Evolutionary conservation across 1,284 basidiomycete species (phyloP), one percentile per base, ranked within the genome.

Genomic region (Leccinum griseonigrum): DNA sequence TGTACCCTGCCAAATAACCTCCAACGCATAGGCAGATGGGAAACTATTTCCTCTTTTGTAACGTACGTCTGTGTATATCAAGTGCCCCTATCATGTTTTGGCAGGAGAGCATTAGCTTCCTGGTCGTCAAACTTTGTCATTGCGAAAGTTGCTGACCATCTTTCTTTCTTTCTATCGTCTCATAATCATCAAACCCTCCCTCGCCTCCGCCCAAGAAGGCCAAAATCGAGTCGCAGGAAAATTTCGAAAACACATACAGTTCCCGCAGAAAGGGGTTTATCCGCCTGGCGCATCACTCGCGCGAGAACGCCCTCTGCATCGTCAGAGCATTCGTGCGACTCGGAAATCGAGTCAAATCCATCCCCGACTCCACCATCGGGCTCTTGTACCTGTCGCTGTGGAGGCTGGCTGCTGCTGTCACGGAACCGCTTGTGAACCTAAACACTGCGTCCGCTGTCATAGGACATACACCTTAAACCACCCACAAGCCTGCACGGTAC

Each of bases 1-100:
- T 56, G 34, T 58, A 57, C 38, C 38, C 38, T n/a, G 43, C 43
- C n/a, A 46, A 46, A 46, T 18, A 46, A 46, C 43, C 3, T 43
- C 43, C n/a, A 10, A 46, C 43, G 5, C 43, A 48, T 18, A 60
- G 11, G 56, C 43, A n/a, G 9, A 1, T 65, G 67, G 28, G 67
- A 71, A 64, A 5, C 11, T 4, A 2, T 52, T 67, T 34, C 67
- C 36, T 26, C 18, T 29, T 69, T 65, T 7, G 62, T 58, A 16
- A 53, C 1, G 36, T 16, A 8, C 7, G 38, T 38, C 36, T 38
- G 36, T 40, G 16, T 40, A 40, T 40, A 40, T 40, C 38, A 40
- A 40, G 38, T 38, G 38, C 38, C 38, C 38, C 38, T 40, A 16
- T 40, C 38, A 40, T 38, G 36, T 38, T 38, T 38, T 16, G 14